Conservation (phyloP, 2,329 filamentous ascomycete species). For the Phialophora verrucosa region DNA sequence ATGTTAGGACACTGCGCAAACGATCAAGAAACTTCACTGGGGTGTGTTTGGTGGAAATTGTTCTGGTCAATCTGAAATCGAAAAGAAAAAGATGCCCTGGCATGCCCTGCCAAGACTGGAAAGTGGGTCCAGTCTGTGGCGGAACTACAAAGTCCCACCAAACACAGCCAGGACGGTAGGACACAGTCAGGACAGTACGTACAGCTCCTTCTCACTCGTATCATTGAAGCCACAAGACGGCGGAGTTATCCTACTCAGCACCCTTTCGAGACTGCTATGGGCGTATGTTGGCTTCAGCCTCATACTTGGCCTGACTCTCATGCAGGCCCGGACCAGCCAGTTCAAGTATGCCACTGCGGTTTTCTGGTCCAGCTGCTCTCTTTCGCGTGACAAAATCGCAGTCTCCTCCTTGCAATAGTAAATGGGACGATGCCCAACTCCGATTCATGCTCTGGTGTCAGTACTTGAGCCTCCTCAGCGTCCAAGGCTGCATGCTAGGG, state of each 20-base stretch:
- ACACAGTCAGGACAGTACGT: no score
- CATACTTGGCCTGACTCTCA: neutral
- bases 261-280: no score
- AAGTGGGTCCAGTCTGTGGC: neutral
- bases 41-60: slow-evolving; percentile 4
- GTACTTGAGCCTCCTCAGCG: neutral
- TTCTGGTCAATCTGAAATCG: slow-evolving; percentile 5
- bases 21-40: neutral
- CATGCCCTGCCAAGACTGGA: neutral
- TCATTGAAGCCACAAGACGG: neutral
- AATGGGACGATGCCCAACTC: neutral
- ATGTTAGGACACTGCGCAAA: neutral
- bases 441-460: neutral
- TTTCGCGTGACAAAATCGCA: neutral
- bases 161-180: neutral
- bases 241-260: neutral
- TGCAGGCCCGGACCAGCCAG: neutral
- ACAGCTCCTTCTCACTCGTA: neutral
- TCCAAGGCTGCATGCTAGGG: neutral
- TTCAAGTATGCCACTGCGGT: neutral
- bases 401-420: neutral
- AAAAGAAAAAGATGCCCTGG: slow-evolving; percentile 13
- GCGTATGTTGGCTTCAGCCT: neutral
- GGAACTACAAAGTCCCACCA: neutral
- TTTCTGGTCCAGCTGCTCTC: neutral